Evolutionary conservation across 371 early-diverging fungal species (phyloP).

Genomic region (Syncephalis fuscata): DNA sequence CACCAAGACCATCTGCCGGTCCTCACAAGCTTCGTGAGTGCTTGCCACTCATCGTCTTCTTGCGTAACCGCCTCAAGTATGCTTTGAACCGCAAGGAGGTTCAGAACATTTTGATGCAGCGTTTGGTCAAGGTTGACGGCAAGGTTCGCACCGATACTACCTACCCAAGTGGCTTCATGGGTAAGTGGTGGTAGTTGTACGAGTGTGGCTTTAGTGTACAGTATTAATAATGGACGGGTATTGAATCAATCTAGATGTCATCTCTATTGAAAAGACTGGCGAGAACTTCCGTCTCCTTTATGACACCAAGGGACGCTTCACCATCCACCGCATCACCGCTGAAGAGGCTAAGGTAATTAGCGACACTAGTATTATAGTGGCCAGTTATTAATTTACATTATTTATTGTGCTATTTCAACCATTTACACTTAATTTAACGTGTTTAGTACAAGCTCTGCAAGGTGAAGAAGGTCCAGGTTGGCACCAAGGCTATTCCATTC

Average conservation of each 20-base stretch:
- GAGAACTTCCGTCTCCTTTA: conserved; percentile 99
- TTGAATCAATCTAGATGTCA: conserved; percentile 56
- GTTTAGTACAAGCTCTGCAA: conserved; percentile 92
- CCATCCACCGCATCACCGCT: conserved; percentile 96
- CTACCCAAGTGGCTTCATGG: conserved; percentile 99
- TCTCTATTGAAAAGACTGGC: conserved; percentile 97
- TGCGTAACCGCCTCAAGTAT: conserved; percentile 98
- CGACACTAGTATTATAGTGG: too few relatives aligned
- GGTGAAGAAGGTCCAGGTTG: conserved; percentile 89
- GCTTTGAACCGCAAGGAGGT: conserved; percentile 98
- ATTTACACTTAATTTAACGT: neutral
- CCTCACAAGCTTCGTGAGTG: conserved; percentile 99
- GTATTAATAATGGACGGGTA: too few relatives aligned
- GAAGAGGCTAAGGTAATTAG: conserved; percentile 80
- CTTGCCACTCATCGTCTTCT: conserved; percentile 96
- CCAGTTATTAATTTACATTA: too few relatives aligned
- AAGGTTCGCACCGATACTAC: conserved; percentile 97
- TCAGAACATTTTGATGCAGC: conserved; percentile 91
- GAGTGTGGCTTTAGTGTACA: too few relatives aligned
- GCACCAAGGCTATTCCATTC: conserved; percentile 91
- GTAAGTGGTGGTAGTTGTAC: too few relatives aligned
- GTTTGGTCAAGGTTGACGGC: conserved; percentile 97
- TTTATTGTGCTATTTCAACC: neutral
- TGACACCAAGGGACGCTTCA: conserved; percentile 98
- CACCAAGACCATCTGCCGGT: conserved; percentile 96